A percentile compares a stretch with the other conserved stretches of the same genome.
These are phyloP conservation scores for Aspergillus arachidicola DNA, from an alignment of 2,329 filamentous ascomycete species.

Conservation along the genomic window DNA sequence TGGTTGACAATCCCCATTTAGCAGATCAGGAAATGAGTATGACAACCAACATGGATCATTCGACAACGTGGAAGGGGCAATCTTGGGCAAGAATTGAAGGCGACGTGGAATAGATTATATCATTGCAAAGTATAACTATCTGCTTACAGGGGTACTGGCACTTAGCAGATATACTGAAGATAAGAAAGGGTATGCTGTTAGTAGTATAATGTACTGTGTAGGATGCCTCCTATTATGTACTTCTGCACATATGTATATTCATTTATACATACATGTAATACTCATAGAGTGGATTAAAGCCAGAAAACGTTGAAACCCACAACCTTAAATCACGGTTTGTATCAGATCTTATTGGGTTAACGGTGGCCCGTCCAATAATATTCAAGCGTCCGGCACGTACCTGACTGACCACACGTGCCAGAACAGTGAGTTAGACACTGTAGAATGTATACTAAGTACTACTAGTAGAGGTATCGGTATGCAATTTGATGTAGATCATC, in stretches of 20 bases:
- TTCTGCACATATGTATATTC: background rate
- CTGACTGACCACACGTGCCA: background rate
- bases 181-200: background rate
- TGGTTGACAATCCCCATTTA: background rate
- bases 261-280: background rate
- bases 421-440: background rate
- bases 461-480: background rate
- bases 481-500: background rate
- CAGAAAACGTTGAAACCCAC: background rate
- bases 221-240: background rate
- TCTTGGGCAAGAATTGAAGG: background rate
- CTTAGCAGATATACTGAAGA: background rate
- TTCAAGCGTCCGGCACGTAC: background rate
- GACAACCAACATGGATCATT: background rate
- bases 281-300: background rate
- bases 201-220: background rate
- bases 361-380: background rate
- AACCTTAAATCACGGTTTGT: background rate
- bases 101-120: background rate
- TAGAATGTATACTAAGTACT: background rate
- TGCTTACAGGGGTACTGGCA: background rate
- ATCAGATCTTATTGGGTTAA: slow-evolving; percentile 1
- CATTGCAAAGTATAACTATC: background rate
- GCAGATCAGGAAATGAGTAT: background rate
- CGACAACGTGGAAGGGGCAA: background rate